These are phyloP conservation scores for Xylariaceae sp. DNA, from an alignment of 2,329 filamentous ascomycete genomes.

Conservation along the genomic window DNA sequence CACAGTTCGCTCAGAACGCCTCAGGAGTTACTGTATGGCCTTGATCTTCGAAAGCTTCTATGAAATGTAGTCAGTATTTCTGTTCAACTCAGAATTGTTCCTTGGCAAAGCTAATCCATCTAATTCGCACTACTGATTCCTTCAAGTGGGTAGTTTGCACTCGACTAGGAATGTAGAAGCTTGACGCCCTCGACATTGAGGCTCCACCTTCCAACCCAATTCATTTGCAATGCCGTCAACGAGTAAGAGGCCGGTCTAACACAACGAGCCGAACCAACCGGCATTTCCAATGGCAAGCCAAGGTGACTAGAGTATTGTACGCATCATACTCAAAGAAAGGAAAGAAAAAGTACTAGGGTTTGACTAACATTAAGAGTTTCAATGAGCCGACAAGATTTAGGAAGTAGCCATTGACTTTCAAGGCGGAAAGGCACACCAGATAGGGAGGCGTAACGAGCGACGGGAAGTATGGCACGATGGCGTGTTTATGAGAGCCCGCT, in stretches of 20 bases:
- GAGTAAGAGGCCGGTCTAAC: too few species aligned
- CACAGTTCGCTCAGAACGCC: not conserved
- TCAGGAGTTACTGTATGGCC: too few species aligned
- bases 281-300: not conserved
- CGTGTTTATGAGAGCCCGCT: conserved; percentile 21
- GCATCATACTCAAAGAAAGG: not conserved
- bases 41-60: conserved; percentile 6
- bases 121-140: too few species aligned
- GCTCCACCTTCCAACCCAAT: not conserved
- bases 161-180: not conserved
- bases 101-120: too few species aligned
- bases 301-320: not conserved
- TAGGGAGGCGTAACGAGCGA: conserved; percentile 25
- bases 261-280: too few species aligned
- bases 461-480: conserved; percentile 19
- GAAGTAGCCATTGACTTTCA: not conserved
- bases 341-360: conserved; percentile 8
- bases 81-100: not conserved
- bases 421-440: not conserved
- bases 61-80: not conserved
- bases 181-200: not conserved
- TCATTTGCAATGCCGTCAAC: not conserved
- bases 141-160: too few species aligned
- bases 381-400: not conserved
- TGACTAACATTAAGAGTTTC: conserved; percentile 13